These are phyloP conservation scores for Populus simonii DNA, from an alignment of 345 rosid species.

Conservation along the genomic window DNA sequence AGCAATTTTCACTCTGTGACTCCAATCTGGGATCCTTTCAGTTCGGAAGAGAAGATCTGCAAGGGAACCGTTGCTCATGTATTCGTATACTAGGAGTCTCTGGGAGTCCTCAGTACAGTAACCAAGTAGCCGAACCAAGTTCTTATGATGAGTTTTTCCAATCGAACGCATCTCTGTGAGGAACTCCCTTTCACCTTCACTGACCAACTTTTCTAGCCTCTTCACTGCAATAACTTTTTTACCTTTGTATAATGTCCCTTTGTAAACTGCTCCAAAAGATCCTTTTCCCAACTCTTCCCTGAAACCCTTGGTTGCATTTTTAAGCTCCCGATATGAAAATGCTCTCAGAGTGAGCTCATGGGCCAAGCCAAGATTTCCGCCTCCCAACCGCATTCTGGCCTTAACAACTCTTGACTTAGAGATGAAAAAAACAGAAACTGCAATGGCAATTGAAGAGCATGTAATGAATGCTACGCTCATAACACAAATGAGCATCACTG, in stretches of 20 bases:
- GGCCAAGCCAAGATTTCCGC: conserved; percentile 5
- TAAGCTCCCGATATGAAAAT: conserved; percentile 8
- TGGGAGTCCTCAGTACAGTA: conserved; percentile 4
- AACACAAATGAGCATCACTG: not conserved
- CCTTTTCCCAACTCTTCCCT: too few species aligned
- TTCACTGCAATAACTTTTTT: conserved; percentile 24
- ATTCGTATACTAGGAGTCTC: conserved; percentile 15
- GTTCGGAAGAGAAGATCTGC: conserved; percentile 22
- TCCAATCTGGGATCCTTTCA: conserved; percentile 12
- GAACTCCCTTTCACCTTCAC: conserved; percentile 23
- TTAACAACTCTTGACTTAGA: not conserved
- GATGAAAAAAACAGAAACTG: not conserved
- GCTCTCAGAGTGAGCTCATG: not conserved
- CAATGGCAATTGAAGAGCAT: not conserved
- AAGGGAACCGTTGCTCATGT: conserved; percentile 25
- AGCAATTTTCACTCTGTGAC: conserved; percentile 15
- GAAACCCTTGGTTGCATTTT: conserved; percentile 8
- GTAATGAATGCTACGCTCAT: not conserved
- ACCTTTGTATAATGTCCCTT: too few species aligned
- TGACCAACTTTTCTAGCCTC: conserved; percentile 21
- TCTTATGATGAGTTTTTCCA: conserved; percentile 15
- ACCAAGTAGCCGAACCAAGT: conserved; percentile 8
- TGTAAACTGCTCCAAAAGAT: too few species aligned
- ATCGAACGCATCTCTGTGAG: conserved; percentile 17
- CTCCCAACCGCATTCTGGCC: not conserved